Conservation (phyloP, 768 basidiomycete species). For the Saitozyma podzolica region DNA sequence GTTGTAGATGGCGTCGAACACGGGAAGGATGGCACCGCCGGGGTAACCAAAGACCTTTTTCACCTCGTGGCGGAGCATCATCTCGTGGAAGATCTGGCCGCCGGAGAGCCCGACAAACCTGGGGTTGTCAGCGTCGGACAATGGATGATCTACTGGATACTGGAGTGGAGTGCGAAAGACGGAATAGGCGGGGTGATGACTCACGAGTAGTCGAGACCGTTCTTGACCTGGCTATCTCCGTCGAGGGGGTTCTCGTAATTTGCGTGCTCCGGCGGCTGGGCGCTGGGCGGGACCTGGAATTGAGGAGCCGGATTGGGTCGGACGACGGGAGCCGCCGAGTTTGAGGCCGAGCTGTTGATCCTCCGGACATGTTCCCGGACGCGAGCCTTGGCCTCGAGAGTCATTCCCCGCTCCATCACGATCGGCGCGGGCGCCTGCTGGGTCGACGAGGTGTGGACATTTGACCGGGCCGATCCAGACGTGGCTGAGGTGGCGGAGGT, state of each 20-base stretch:
- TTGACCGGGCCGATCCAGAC: conserved; percentile 9
- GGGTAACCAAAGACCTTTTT: conserved; percentile 98
- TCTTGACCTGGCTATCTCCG: conserved; percentile 26
- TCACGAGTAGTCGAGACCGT: conserved; percentile 47
- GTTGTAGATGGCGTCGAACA: conserved; percentile 99
- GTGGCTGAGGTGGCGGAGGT: conserved; percentile 8
- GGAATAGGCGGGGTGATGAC: conserved; percentile 11
- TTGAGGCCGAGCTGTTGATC: conserved; percentile 68
- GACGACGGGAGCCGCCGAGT: conserved; percentile 65
- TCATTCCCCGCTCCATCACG: conserved; percentile 47
- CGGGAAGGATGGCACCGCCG: conserved; percentile 95
- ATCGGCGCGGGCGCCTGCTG: conserved; percentile 20
- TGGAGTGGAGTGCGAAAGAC: not conserved
- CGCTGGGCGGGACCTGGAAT: conserved; percentile 46
- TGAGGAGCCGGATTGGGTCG: conserved; percentile 65
- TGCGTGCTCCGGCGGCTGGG: conserved; percentile 31
- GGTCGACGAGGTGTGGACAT: conserved; percentile 27
- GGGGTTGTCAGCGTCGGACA: conserved; percentile 7
- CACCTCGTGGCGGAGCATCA: conserved; percentile 96
- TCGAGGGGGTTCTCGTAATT: conserved; percentile 28
- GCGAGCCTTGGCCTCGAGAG: conserved; percentile 77
- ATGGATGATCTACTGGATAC: conserved; percentile 57
- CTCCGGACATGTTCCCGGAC: conserved; percentile 74
- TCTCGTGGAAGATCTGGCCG: conserved; percentile 98
- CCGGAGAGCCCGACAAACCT: conserved; percentile 93